These are phyloP conservation scores for Erythrophleum fordii DNA, from an alignment of 306 rosid genomes.

Conservation along the genomic window DNA sequence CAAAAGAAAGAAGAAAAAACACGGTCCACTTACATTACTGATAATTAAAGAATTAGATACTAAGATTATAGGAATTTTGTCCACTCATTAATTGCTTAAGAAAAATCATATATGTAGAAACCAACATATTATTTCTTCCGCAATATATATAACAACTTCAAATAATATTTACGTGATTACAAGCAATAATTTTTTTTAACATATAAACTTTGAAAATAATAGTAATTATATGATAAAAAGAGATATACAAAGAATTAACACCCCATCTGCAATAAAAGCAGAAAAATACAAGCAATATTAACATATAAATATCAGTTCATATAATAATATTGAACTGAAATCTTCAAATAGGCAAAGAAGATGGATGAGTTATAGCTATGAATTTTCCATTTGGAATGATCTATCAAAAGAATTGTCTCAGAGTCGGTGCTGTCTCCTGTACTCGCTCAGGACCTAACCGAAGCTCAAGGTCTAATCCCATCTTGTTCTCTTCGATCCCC, in stretches of 20 bases:
- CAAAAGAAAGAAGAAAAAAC: no score
- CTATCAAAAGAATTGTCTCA: constrained; percentile 52
- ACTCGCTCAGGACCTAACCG: constrained; percentile 52
- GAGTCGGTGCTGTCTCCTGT: constrained; percentile 19
- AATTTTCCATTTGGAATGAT: neutral
- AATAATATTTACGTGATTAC: no score
- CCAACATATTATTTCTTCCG: no score
- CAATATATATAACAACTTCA: no score
- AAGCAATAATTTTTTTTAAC: no score
- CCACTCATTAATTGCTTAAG: no score
- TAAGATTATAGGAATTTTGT: no score
- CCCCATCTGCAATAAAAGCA: constrained; percentile 28
- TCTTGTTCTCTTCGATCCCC: constrained; percentile 38
- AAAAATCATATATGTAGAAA: no score
- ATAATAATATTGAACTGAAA: no score
- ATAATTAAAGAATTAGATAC: no score
- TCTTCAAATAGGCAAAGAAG: neutral
- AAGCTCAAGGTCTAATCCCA: constrained; percentile 59
- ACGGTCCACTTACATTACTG: no score
- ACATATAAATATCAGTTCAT: constrained; percentile 9
- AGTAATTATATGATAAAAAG: neutral
- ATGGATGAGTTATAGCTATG: constrained; percentile 29
- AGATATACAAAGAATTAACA: neutral
- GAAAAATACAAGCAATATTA: constrained; percentile 38
- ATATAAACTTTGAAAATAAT: neutral